Conservation (phyloP, 345 rosid genomes). For the Eucalyptus pauciflora region DNA sequence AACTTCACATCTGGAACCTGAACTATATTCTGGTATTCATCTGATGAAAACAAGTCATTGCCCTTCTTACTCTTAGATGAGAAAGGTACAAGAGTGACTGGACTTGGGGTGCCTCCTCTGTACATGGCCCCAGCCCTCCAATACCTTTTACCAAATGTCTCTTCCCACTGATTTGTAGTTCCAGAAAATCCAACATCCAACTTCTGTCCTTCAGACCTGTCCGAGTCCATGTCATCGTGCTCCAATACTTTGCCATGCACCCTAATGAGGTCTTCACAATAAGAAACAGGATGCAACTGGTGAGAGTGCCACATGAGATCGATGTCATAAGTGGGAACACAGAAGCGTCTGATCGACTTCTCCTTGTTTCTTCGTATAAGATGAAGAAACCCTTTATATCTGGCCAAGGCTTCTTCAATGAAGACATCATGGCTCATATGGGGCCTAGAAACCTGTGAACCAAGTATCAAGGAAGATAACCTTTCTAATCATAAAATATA, state of each 20-base stretch:
- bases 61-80: slow-evolving; percentile 8
- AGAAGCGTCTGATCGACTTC: slow-evolving; percentile 47
- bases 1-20: slow-evolving; percentile 37
- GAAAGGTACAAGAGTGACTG: slow-evolving; percentile 41
- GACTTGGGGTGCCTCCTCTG: slow-evolving; percentile 60
- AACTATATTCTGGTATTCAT: slow-evolving; percentile 9
- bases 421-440: slow-evolving; percentile 52
- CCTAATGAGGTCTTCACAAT: slow-evolving; percentile 52
- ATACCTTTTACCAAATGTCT: slow-evolving; percentile 69
- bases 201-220: slow-evolving; percentile 84
- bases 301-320: slow-evolving; percentile 99
- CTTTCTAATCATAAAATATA: not conserved
- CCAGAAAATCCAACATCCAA: slow-evolving; percentile 74
- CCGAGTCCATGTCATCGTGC: slow-evolving; percentile 93
- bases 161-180: slow-evolving; percentile 85
- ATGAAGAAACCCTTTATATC: slow-evolving; percentile 87
- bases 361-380: slow-evolving; percentile 70
- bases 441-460: slow-evolving; percentile 58
- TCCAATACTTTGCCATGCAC: slow-evolving; percentile 64
- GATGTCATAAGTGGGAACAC: slow-evolving; percentile 94
- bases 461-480: not conserved
- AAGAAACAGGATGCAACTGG: slow-evolving; percentile 74
- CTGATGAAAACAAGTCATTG: slow-evolving; percentile 15
- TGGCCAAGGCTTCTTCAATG: slow-evolving; percentile 70
- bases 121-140: slow-evolving; percentile 96